Percentiles rank a stretch among this genome's conserved stretches.
Conservation (phyloP, 2,329 filamentous ascomycete genomes). For the Beauveria caledonica region DNA sequence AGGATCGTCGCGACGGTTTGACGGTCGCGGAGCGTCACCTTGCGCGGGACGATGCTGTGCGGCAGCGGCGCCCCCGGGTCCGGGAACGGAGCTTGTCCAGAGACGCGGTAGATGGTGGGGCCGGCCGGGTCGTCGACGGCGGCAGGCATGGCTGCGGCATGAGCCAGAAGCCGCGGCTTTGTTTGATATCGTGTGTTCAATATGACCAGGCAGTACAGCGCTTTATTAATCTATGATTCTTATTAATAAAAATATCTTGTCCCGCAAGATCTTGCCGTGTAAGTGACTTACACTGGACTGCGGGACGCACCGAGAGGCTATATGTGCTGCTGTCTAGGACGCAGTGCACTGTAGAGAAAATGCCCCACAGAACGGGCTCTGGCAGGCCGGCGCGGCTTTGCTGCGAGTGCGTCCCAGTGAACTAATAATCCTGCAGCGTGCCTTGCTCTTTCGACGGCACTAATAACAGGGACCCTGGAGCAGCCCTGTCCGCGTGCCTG, state of each 20-base stretch:
- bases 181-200: not conserved
- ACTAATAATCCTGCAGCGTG: not conserved
- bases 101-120: slow-evolving; percentile 61
- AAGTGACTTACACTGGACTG: not conserved
- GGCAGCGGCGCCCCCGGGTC: slow-evolving; percentile 54
- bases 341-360: not conserved
- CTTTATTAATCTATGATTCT: not conserved
- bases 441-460: not conserved
- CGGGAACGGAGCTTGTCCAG: slow-evolving; percentile 58
- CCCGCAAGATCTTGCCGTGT: not conserved
- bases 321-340: not conserved
- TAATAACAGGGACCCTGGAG: not conserved
- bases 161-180: not conserved
- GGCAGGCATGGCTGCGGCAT: slow-evolving; percentile 54
- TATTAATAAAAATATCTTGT: not conserved
- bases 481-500: not conserved
- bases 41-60: slow-evolving; percentile 59
- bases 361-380: not conserved
- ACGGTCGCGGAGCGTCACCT: slow-evolving; percentile 75
- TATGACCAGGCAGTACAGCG: not conserved
- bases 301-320: not conserved
- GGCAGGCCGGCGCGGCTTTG: not conserved
- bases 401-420: not conserved
- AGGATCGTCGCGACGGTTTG: slow-evolving; percentile 77
- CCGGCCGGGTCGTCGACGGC: slow-evolving; percentile 70